A percentile compares a stretch with the other conserved stretches of the same genome.
phyloP scores from a whole-genome alignment of 306 rosid genomes.

The Cucurbita ficifolia region DNA sequence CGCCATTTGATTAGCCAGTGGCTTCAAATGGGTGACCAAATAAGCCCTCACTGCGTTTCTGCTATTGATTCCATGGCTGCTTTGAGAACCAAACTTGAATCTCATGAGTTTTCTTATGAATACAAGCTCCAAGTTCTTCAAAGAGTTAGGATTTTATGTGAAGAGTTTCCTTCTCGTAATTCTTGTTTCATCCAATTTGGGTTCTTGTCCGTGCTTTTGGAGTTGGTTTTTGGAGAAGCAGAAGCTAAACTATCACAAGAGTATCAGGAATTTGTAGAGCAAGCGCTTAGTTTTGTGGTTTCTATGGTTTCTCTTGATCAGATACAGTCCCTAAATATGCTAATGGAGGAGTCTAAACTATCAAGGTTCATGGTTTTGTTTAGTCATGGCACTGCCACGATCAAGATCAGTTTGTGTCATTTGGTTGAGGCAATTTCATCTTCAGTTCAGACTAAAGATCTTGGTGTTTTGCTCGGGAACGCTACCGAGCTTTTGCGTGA shows the following conservation, averaged over 20 bases:
- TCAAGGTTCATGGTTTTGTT: constrained; percentile 25
- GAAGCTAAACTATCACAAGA: constrained; percentile 15
- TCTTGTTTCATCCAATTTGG: constrained; percentile 45
- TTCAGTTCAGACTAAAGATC: constrained; percentile 24
- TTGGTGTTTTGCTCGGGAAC: constrained; percentile 30
- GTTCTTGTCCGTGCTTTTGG: constrained; percentile 52
- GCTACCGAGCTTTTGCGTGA: constrained; percentile 21
- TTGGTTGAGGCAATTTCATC: constrained; percentile 36
- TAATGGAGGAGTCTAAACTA: constrained; percentile 31
- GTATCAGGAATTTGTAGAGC: constrained; percentile 25
- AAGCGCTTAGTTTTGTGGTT: constrained; percentile 33
- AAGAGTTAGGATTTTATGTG: constrained; percentile 21
- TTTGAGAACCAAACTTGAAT: constrained; percentile 34
- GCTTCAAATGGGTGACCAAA: constrained; percentile 32
- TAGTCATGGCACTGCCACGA: constrained; percentile 23
- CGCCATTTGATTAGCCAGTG: constrained; percentile 63
- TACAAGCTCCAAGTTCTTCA: constrained; percentile 40
- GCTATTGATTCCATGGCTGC: constrained; percentile 29
- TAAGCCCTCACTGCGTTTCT: constrained; percentile 23
- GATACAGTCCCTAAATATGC: constrained; percentile 31
- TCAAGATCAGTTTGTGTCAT: constrained; percentile 37
- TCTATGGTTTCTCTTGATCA: constrained; percentile 26
- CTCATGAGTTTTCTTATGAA: constrained; percentile 19
- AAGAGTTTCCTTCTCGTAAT: constrained; percentile 25
- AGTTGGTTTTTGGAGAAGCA: constrained; percentile 28